Evolutionary conservation across 106 monocot species (phyloP).

Genomic region (Allium sativum): DNA sequence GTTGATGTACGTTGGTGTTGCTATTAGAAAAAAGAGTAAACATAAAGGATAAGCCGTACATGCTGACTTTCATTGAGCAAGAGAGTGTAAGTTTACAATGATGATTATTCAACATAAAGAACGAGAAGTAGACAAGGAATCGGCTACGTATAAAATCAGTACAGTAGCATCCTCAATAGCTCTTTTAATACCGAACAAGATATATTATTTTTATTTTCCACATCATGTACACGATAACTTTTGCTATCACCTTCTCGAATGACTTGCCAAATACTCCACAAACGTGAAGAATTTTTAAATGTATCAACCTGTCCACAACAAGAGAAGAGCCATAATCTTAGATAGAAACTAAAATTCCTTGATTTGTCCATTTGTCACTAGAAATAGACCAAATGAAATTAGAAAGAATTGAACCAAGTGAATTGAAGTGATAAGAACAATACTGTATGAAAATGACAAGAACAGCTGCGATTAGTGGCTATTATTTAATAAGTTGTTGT

Average conservation of each 20-base stretch:
- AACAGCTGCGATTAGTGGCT: neutral
- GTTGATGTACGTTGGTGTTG: too few species aligned
- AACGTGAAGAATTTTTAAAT: neutral
- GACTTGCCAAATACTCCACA: neutral
- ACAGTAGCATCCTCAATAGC: neutral
- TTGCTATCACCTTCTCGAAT: neutral
- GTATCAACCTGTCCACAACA: constrained; percentile 11
- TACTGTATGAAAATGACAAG: neutral
- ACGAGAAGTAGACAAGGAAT: neutral
- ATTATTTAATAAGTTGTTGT: neutral
- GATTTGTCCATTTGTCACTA: neutral
- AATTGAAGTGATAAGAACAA: constrained; percentile 3
- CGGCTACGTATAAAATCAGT: neutral
- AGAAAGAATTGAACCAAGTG: neutral
- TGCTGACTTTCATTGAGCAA: too few species aligned
- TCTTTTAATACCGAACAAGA: too few species aligned
- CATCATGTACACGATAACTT: neutral
- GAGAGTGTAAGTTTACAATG: neutral
- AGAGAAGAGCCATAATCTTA: constrained; percentile 5
- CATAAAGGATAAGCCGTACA: too few species aligned
- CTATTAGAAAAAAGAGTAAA: too few species aligned
- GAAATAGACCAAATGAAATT: neutral
- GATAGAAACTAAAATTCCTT: neutral
- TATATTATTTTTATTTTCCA: neutral
- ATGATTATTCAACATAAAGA: neutral